These are phyloP conservation scores for Diaporthe humulicola DNA, from an alignment of 2,329 filamentous ascomycete genomes.

Conservation along the genomic window DNA sequence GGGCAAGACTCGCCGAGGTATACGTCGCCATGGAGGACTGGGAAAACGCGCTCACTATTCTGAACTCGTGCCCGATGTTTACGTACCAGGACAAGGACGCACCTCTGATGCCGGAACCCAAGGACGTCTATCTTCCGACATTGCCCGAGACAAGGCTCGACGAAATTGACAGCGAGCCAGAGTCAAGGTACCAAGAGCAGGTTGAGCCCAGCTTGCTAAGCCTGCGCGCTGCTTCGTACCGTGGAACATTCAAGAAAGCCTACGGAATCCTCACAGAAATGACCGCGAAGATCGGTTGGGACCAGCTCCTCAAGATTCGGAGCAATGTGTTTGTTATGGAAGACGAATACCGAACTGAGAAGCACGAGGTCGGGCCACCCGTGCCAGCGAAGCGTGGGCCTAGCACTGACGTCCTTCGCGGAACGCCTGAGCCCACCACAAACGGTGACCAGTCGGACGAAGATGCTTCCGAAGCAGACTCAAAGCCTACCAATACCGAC, in stretches of 20 bases:
- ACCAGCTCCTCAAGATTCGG: conserved; percentile 91
- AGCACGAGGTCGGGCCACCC: conserved; percentile 70
- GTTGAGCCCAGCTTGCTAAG: conserved; percentile 90
- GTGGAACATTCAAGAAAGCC: conserved; percentile 94
- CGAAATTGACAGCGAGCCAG: conserved; percentile 93
- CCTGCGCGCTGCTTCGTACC: conserved; percentile 89
- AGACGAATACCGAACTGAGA: conserved; percentile 95
- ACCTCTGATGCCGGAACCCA: conserved; percentile 92
- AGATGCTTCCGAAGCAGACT: conserved; percentile 45
- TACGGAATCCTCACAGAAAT: conserved; percentile 96
- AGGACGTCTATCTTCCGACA: conserved; percentile 87
- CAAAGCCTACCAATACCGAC: conserved; percentile 42
- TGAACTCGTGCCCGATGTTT: conserved; percentile 99
- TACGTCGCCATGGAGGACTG: conserved; percentile 96
- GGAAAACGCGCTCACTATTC: conserved; percentile 93
- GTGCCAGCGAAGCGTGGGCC: conserved; percentile 74
- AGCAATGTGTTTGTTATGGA: conserved; percentile 99
- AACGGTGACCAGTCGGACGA: conserved; percentile 58
- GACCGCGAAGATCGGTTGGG: conserved; percentile 97
- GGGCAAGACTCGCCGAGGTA: conserved; percentile 92
- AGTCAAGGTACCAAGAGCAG: conserved; percentile 83
- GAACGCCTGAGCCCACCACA: conserved; percentile 72
- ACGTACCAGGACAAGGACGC: conserved; percentile 99
- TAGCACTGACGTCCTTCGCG: conserved; percentile 83
- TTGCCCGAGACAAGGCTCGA: conserved; percentile 91